Evolutionary conservation across 2,329 filamentous ascomycete genomes (phyloP).

Genomic region (Colletotrichum falcatum): DNA sequence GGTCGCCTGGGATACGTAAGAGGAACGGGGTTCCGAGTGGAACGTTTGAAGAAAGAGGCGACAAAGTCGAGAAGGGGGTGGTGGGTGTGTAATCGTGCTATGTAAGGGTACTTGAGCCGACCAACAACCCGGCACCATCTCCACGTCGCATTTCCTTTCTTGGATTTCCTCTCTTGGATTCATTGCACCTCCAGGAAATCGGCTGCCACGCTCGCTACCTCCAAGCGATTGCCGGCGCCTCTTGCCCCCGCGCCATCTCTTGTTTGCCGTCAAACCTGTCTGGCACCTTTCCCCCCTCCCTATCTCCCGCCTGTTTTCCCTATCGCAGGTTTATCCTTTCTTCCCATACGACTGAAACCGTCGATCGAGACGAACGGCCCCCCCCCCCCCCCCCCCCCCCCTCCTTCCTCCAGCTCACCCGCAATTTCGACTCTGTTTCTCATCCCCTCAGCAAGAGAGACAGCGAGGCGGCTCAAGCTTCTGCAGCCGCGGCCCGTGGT

Average conservation of each 20-base stretch:
- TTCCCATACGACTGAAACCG: constrained; percentile 13
- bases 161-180: constrained; percentile 29
- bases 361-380: neutral
- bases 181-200: constrained; percentile 25
- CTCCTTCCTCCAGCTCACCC: too few species aligned
- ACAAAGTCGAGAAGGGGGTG: neutral
- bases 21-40: constrained; percentile 2
- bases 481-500: constrained; percentile 27
- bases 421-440: neutral
- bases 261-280: neutral
- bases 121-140: constrained; percentile 18
- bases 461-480: constrained; percentile 1
- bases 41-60: constrained; percentile 10
- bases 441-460: neutral
- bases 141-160: constrained; percentile 39
- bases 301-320: constrained; percentile 10
- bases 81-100: neutral
- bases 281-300: constrained; percentile 4
- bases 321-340: constrained; percentile 17
- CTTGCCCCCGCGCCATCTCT: constrained; percentile 21
- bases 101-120: neutral
- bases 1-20: neutral
- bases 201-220: constrained; percentile 28
- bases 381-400: too few species aligned
- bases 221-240: constrained; percentile 27